phyloP scores from a whole-genome alignment of 768 basidiomycete genomes.

The Pluteus cervinus region DNA sequence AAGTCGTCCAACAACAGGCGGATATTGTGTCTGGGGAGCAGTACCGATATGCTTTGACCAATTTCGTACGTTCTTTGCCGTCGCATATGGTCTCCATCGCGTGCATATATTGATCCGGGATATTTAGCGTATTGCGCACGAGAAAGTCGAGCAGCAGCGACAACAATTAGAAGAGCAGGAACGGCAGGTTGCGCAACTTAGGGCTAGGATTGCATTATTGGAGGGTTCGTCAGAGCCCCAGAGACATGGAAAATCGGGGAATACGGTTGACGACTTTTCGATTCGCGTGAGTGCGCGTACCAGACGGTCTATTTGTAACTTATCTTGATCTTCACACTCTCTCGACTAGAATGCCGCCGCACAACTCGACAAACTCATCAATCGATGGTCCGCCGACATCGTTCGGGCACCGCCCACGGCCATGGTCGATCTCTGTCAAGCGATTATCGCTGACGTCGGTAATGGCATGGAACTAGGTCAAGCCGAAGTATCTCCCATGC shows the following conservation, averaged over 20 bases:
- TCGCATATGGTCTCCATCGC: not conserved
- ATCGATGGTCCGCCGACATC: slow-evolving; percentile 82
- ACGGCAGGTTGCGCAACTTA: slow-evolving; percentile 67
- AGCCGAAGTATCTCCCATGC: slow-evolving; percentile 52
- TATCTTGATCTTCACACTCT: slow-evolving; percentile 6
- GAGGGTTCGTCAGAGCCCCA: slow-evolving; percentile 55
- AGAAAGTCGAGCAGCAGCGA: slow-evolving; percentile 82
- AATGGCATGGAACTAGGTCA: slow-evolving; percentile 40
- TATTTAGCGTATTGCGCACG: slow-evolving; percentile 73
- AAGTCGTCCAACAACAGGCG: slow-evolving; percentile 22
- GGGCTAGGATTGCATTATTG: slow-evolving; percentile 63
- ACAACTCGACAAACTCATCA: slow-evolving; percentile 75
- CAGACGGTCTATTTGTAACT: not conserved
- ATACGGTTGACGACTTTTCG: slow-evolving; percentile 81
- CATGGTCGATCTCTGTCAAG: slow-evolving; percentile 47
- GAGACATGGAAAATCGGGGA: slow-evolving; percentile 41
- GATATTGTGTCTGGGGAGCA: slow-evolving; percentile 55
- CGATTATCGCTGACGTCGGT: slow-evolving; percentile 54
- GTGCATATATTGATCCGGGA: not conserved
- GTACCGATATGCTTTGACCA: slow-evolving; percentile 78
- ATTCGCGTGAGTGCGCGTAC: slow-evolving; percentile 39
- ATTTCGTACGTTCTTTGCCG: slow-evolving; percentile 53
- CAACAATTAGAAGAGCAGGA: slow-evolving; percentile 79
- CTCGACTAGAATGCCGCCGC: slow-evolving; percentile 66
- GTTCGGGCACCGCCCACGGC: slow-evolving; percentile 51